Evolutionary conservation across 441 rosid species (phyloP).

Genomic region (Jatropha multifida): DNA sequence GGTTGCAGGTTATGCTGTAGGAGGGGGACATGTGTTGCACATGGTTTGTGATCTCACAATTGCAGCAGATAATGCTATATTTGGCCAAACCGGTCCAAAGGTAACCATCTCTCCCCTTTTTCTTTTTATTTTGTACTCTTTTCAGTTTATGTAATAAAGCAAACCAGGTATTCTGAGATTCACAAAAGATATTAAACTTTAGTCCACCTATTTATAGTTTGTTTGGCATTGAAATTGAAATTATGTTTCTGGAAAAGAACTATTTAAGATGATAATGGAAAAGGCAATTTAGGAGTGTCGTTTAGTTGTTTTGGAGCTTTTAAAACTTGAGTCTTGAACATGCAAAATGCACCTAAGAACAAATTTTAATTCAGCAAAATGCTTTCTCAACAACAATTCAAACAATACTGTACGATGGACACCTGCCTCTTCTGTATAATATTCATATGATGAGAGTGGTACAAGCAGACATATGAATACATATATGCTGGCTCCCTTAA

Average conservation of each 20-base stretch:
- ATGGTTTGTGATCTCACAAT: slow-evolving; percentile 98
- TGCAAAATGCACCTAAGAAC: no score
- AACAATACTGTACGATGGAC: no score
- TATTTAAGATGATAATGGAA: no score
- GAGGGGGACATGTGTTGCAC: slow-evolving; percentile 90
- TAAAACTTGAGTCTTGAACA: no score
- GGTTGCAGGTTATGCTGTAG: slow-evolving; percentile 98
- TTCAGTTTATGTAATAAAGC: neutral
- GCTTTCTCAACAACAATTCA: no score
- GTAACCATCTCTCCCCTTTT: slow-evolving; percentile 27
- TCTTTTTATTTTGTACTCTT: neutral
- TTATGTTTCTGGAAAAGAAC: no score
- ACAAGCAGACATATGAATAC: neutral
- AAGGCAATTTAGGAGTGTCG: no score
- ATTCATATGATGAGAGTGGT: neutral
- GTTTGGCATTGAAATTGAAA: no score
- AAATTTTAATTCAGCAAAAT: no score
- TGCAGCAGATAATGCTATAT: slow-evolving; percentile 86
- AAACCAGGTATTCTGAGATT: neutral
- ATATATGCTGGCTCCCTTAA: neutral
- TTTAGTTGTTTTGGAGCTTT: no score
- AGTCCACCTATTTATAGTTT: neutral
- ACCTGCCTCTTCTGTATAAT: neutral
- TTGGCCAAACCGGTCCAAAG: slow-evolving; percentile 98
- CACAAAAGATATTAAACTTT: neutral